phyloP scores from a whole-genome alignment of 768 basidiomycete species.

The Leccinum barrowsii region DNA sequence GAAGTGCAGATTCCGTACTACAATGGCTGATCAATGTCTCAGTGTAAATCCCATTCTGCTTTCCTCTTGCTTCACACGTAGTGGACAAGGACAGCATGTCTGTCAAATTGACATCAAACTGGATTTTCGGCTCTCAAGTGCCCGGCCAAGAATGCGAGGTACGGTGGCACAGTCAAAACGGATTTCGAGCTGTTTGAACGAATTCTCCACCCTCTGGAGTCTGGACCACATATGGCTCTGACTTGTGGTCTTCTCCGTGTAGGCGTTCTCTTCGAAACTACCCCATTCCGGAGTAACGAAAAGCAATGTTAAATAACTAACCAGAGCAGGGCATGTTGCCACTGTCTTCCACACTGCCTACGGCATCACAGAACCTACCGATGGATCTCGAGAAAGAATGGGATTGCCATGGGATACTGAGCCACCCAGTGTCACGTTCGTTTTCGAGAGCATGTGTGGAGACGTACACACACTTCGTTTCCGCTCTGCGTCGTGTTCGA shows the following conservation, averaged over 20 bases:
- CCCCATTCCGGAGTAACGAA: not conserved
- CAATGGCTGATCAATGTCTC: not conserved
- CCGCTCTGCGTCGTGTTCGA: not conserved
- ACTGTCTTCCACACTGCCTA: constrained; percentile 77
- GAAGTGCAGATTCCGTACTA: not conserved
- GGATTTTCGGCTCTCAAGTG: constrained; percentile 67
- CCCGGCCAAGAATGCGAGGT: constrained; percentile 59
- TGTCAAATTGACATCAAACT: constrained; percentile 77
- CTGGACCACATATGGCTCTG: constrained; percentile 62
- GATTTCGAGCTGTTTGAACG: constrained; percentile 47
- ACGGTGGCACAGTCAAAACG: constrained; percentile 76
- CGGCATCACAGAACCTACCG: constrained; percentile 66
- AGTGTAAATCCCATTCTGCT: not conserved
- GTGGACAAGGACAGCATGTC: constrained; percentile 83
- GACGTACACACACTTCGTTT: not conserved
- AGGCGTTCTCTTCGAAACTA: constrained; percentile 15
- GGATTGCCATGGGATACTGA: constrained; percentile 78
- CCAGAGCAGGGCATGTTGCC: constrained; percentile 84
- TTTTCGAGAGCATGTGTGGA: not conserved
- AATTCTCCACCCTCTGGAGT: constrained; percentile 51
- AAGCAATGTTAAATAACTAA: constrained; percentile 61
- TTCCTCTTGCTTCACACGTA: constrained; percentile 24
- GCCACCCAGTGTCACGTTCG: not conserved
- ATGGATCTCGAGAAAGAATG: constrained; percentile 84
- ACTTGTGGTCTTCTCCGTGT: constrained; percentile 80